Base-by-base conservation (phyloP, 2,329 filamentous ascomycete species). In the Didymella glomerata region DNA sequence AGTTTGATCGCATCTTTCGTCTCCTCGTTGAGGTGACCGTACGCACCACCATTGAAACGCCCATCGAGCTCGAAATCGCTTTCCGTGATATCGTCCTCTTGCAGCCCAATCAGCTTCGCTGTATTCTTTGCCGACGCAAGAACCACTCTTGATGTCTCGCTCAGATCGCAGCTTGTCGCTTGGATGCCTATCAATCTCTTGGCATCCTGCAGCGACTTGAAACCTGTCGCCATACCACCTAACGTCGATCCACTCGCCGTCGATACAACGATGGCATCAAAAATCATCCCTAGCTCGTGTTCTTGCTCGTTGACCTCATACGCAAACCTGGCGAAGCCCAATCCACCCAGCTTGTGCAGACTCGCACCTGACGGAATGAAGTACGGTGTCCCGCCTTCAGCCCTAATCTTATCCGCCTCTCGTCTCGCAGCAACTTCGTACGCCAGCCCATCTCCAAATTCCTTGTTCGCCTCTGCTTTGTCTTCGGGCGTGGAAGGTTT, bases 321-420 rank as follows among this genome's bases (percentile, higher is more conserved):
- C 4, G 46, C 50, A 30, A 50, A 59, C 2, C 56, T 44, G 13
- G 56, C 56, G 20, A 59, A 59, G 11, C 56, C 56, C 14, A 59
- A 27, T 8, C 56, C 56, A 28, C 56, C 56, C 16, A 59, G 18
- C 8, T 22, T 2, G 18, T 59, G 56, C 40, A 59, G 25, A 28
- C 56, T 59, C 9, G 56, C 56, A 1, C 56, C 56, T 3, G 56
- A 59, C 7, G 56, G 50, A 11, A 59, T 59, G 25, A 59, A 59
- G 41, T 59, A 59, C 16, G 56, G 56, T 7, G n/a, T 49, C 18
- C 50, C 56, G 13, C 56, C 56, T 5, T 49, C 46, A 9, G 30
- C 41, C 5, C 16, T 27, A 13, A 59, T 54, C 18, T 22, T 46
- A 14, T 49, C 40, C 50, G 54, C 54, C 27, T 59, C 50, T 10